Conservation (phyloP, 1,284 basidiomycete species). For the Sporisorium reilianum region DNA sequence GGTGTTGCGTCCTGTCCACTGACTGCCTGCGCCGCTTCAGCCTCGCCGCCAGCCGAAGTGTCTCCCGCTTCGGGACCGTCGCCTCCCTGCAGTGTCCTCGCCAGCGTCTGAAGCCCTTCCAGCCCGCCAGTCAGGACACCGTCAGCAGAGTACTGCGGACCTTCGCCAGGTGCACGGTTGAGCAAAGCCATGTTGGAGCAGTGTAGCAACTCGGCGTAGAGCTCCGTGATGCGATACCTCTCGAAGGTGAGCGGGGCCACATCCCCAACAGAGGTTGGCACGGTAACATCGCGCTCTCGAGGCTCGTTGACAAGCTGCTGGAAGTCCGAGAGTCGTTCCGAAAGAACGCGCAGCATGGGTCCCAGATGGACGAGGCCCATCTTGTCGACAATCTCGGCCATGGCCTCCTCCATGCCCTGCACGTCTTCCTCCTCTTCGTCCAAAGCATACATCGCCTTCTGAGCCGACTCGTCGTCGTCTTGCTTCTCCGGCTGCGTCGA, state of each 20-base stretch:
- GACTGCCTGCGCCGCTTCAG: constrained; percentile 2
- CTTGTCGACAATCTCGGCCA: constrained; percentile 86
- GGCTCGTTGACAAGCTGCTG: constrained; percentile 81
- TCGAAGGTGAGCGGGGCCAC: constrained; percentile 90
- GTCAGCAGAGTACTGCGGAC: constrained; percentile 64
- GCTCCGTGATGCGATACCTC: constrained; percentile 94
- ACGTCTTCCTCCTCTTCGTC: constrained; percentile 67
- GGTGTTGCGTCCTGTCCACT: background rate
- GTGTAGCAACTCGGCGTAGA: constrained; percentile 95
- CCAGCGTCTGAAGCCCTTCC: constrained; percentile 67
- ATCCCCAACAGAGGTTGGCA: constrained; percentile 43
- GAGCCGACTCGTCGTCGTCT: constrained; percentile 56
- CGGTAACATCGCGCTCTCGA: constrained; percentile 77
- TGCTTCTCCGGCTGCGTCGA: constrained; percentile 19
- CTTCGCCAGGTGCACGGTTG: constrained; percentile 75
- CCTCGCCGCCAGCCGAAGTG: constrained; percentile 20
- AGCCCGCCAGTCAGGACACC: constrained; percentile 66
- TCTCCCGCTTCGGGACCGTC: constrained; percentile 53
- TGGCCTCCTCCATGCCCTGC: constrained; percentile 78
- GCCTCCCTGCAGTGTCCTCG: constrained; percentile 60
- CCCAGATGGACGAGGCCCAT: constrained; percentile 96
- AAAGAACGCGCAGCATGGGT: constrained; percentile 82
- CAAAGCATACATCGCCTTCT: constrained; percentile 74
- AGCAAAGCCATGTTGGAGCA: constrained; percentile 98
- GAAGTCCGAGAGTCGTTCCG: constrained; percentile 78